These are phyloP conservation scores for Quercus agrifolia DNA, from an alignment of 306 rosid species.

Conservation along the genomic window DNA sequence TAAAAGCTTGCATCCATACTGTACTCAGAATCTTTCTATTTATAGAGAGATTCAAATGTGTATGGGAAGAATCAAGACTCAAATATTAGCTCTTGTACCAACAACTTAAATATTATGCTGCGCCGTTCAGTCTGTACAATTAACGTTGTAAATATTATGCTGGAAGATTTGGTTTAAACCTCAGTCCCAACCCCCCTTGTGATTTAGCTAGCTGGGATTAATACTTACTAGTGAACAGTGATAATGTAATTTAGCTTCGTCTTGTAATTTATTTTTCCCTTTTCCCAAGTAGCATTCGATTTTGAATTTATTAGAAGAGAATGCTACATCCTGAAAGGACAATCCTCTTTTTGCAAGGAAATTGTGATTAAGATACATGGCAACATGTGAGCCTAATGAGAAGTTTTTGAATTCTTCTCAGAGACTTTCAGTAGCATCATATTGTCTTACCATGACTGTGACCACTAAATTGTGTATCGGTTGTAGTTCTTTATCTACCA, in stretches of 20 bases:
- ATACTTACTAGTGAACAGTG: not conserved
- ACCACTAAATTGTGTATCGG: too few relatives aligned
- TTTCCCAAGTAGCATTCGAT: not conserved
- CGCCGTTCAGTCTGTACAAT: not conserved
- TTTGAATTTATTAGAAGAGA: not conserved
- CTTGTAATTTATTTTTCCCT: not conserved
- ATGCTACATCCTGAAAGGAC: not conserved
- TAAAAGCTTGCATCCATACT: conserved; percentile 63
- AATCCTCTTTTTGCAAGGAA: not conserved
- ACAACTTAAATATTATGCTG: conserved; percentile 40
- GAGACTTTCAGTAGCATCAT: not conserved
- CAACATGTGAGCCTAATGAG: not conserved
- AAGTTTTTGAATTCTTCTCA: not conserved
- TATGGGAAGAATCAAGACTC: conserved; percentile 92
- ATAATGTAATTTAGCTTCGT: conserved; percentile 18
- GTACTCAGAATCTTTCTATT: conserved; percentile 69
- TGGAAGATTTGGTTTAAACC: not conserved
- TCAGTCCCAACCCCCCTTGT: not conserved
- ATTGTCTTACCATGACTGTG: not conserved
- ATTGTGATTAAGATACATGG: not conserved
- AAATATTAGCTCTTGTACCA: conserved; percentile 84
- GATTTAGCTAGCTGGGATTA: conserved; percentile 6
- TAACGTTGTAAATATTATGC: conserved; percentile 32
- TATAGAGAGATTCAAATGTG: conserved; percentile 91
- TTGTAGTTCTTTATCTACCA: too few relatives aligned